These are phyloP conservation scores for Solanum etuberosum DNA, from an alignment of 257 asterid species.

Conservation along the genomic window DNA sequence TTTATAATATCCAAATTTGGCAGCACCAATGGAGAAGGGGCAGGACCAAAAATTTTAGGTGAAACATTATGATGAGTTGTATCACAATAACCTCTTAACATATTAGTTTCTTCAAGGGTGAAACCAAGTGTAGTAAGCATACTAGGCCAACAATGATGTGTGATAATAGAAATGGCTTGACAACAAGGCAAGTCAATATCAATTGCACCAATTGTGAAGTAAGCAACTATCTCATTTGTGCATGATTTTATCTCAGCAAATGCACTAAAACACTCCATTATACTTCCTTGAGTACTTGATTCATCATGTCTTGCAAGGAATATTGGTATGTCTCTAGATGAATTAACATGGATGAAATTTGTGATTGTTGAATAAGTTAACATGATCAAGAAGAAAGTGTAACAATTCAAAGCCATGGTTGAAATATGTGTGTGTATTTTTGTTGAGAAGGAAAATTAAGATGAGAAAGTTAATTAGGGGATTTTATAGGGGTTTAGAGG, in stretches of 20 bases:
- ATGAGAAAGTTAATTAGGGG: neutral
- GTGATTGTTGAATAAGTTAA: neutral
- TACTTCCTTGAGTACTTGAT: neutral
- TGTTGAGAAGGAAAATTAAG: neutral
- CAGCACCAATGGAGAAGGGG: conserved; percentile 4
- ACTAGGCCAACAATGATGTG: conserved; percentile 19
- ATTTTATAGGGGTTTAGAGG: neutral
- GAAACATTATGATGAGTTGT: neutral
- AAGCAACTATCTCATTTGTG: conserved; percentile 8
- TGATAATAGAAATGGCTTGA: conserved; percentile 3
- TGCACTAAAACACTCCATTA: conserved; percentile 6
- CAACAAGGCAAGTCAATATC: conserved; percentile 13
- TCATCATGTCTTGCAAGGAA: neutral
- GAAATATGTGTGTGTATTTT: neutral
- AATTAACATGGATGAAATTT: neutral
- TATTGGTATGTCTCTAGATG: neutral
- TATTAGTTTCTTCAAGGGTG: conserved; percentile 1
- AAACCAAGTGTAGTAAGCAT: conserved; percentile 2
- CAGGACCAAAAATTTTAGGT: conserved; percentile 1
- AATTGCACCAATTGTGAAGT: conserved; percentile 1
- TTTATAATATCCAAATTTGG: neutral
- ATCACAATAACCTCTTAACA: conserved; percentile 10
- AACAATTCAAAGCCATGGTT: conserved; percentile 6
- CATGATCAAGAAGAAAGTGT: neutral
- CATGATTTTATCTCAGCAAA: conserved; percentile 13